phyloP scores from a whole-genome alignment of 192 early-diverging fungal genomes.

The Funneliformis mosseae region DNA sequence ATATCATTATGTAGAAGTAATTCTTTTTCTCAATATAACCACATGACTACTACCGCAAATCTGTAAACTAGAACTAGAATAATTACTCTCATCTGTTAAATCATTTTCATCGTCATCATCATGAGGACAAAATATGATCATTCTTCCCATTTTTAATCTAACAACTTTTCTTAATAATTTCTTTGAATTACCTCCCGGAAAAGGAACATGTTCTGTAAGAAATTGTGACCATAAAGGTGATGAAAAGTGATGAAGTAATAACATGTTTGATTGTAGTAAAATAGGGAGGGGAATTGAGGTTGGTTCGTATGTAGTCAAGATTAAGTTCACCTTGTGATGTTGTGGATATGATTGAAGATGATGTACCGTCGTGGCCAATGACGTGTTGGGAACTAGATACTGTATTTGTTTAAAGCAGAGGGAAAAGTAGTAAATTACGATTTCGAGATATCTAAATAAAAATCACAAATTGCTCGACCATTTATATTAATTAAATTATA shows the following conservation, averaged over 20 bases:
- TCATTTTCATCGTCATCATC: neutral
- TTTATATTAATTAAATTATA: neutral
- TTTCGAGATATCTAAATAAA: no score
- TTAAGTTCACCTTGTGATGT: neutral
- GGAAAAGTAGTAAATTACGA: neutral
- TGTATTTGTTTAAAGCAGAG: neutral
- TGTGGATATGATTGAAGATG: slow-evolving; percentile 10
- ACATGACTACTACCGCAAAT: neutral
- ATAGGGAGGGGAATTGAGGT: neutral
- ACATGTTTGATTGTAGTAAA: neutral
- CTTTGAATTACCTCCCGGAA: neutral
- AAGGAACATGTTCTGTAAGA: neutral
- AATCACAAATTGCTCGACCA: no score
- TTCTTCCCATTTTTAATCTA: neutral
- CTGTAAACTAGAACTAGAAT: neutral
- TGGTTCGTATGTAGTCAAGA: neutral
- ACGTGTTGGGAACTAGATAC: neutral
- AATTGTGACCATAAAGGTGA: slow-evolving; percentile 19
- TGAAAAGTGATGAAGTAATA: slow-evolving; percentile 13
- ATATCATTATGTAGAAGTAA: neutral
- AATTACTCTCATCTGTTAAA: neutral
- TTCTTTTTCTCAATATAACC: neutral
- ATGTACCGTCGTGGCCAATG: neutral
- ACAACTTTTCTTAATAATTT: neutral
- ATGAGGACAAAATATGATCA: neutral